Conservation (phyloP, 805 yeast species). For the Starmerella potacharoeniae region DNA sequence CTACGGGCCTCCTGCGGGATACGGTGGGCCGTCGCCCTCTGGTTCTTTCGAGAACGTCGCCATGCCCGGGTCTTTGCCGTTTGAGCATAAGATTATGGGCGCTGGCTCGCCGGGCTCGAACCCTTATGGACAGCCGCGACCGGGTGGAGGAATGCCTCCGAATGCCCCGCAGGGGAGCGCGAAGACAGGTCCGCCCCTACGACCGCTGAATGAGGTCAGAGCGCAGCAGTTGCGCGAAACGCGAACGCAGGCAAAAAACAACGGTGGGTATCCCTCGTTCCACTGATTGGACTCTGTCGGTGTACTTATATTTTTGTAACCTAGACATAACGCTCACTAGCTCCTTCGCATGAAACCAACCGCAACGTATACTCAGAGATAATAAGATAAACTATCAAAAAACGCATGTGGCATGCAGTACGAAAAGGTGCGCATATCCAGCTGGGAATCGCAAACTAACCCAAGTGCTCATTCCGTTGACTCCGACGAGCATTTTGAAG, state of each 20-base stretch:
- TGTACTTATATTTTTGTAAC: not conserved
- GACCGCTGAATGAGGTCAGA: slow-evolving; percentile 11
- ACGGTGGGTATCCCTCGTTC: slow-evolving; percentile 8
- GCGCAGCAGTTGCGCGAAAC: slow-evolving; percentile 13
- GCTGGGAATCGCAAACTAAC: too few species aligned
- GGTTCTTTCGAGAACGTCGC: not conserved
- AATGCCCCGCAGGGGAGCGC: not conserved
- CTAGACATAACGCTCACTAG: not conserved
- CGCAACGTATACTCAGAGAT: too few species aligned
- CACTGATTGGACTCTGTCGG: not conserved
- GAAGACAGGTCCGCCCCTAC: slow-evolving; percentile 9
- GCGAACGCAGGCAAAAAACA: slow-evolving; percentile 12
- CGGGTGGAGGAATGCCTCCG: not conserved
- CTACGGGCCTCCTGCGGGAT: not conserved
- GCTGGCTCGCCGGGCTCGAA: not conserved
- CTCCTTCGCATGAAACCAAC: too few species aligned
- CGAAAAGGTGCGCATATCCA: too few species aligned
- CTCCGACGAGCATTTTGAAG: too few species aligned
- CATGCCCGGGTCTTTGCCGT: not conserved
- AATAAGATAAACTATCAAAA: too few species aligned
- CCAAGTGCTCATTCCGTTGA: too few species aligned
- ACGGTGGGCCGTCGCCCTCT: too few species aligned
- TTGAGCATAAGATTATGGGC: not conserved
- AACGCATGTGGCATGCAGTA: too few species aligned
- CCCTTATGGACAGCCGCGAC: not conserved